Evolutionary conservation across 2,329 filamentous ascomycete species (phyloP).

Genomic region (Exutisphaerella laricina): DNA sequence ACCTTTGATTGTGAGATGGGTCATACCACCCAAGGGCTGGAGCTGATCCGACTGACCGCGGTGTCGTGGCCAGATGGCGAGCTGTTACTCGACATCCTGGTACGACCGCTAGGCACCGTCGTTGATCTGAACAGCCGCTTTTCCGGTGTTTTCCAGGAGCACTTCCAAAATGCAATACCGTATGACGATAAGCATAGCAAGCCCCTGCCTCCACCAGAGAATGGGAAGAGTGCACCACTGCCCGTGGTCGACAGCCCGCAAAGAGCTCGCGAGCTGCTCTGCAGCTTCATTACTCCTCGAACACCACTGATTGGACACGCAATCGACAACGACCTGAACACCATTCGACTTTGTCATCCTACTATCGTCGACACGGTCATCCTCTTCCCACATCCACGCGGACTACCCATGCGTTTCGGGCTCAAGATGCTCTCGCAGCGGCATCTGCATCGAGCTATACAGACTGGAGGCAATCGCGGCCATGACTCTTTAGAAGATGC

Average conservation of each 20-base stretch:
- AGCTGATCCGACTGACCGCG: conserved; percentile 83
- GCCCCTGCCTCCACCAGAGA: conserved; percentile 14
- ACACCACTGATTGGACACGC: conserved; percentile 90
- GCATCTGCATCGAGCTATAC: conserved; percentile 71
- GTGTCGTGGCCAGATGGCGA: conserved; percentile 77
- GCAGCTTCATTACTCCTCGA: conserved; percentile 64
- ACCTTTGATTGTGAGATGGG: conserved; percentile 98
- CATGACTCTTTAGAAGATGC: conserved; percentile 95
- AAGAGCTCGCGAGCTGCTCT: conserved; percentile 69
- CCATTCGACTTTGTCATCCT: conserved; percentile 75
- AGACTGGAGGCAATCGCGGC: conserved; percentile 60
- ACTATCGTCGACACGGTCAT: conserved; percentile 80
- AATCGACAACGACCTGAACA: conserved; percentile 91
- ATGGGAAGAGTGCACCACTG: conserved; percentile 38
- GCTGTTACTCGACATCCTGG: conserved; percentile 74
- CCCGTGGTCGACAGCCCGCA: conserved; percentile 71
- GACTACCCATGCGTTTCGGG: conserved; percentile 70
- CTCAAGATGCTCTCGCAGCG: conserved; percentile 68
- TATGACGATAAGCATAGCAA: conserved; percentile 38
- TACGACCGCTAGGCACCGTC: conserved; percentile 75
- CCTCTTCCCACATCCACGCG: conserved; percentile 70
- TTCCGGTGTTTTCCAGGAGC: conserved; percentile 76
- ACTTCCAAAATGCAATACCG: conserved; percentile 63
- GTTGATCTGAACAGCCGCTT: conserved; percentile 89
- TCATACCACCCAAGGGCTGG: conserved; percentile 81